Percentiles rank a stretch among this genome's conserved stretches.
phyloP scores from a whole-genome alignment of 768 basidiomycete species.

The Amanita rubescens region DNA sequence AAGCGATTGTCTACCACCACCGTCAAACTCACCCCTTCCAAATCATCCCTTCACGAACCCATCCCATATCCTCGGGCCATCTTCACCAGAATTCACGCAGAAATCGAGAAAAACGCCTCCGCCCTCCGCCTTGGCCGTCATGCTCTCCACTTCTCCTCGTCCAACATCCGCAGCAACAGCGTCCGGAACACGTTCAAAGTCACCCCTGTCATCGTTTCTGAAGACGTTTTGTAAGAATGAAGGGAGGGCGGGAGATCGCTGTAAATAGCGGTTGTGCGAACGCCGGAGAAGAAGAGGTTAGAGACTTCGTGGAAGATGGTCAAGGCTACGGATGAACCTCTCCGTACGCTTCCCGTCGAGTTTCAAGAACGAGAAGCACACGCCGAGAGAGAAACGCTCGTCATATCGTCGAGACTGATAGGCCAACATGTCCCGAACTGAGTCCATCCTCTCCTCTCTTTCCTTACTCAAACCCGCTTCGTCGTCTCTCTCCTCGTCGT shows the following conservation, averaged over 20 bases:
- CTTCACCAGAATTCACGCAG: constrained; percentile 70
- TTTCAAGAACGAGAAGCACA: no score
- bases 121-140: constrained; percentile 72
- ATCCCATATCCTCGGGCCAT: constrained; percentile 53
- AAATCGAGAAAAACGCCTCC: constrained; percentile 70
- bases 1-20: constrained; percentile 38
- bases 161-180: no score
- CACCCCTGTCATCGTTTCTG: no score
- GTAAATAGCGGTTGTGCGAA: constrained; percentile 98
- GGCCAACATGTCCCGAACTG: no score
- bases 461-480: no score
- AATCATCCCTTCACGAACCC: constrained; percentile 51
- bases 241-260: constrained; percentile 73
- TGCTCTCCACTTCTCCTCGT: constrained; percentile 68
- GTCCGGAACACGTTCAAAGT: no score
- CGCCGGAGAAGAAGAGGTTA: constrained; percentile 85
- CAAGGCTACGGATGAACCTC: no score
- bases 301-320: constrained; percentile 91
- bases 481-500: no score
- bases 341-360: no score
- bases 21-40: constrained; percentile 53
- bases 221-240: constrained; percentile 72
- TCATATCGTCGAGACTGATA: no score
- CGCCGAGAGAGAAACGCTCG: no score
- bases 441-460: no score